Conservation (phyloP, 2,329 filamentous ascomycete genomes). For the Intubia oerlemansii region DNA sequence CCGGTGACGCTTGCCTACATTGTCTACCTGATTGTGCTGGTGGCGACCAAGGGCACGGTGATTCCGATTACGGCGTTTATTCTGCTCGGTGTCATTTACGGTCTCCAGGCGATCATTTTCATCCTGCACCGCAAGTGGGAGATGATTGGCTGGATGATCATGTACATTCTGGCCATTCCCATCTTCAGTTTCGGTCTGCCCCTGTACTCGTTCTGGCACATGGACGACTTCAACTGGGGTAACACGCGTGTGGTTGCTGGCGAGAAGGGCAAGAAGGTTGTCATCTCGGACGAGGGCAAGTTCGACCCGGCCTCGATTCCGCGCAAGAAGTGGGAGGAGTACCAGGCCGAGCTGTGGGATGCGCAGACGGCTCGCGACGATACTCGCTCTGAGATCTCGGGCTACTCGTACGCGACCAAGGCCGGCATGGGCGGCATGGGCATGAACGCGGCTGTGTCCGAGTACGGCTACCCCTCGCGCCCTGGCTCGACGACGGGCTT, state of each 20-base stretch:
- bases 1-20: conserved; percentile 84
- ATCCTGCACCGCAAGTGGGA: conserved; percentile 95
- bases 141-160: conserved; percentile 98
- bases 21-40: conserved; percentile 62
- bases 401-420: conserved; percentile 85
- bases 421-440: conserved; percentile 24
- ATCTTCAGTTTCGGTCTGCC: conserved; percentile 82
- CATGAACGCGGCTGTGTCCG: conserved; percentile 30
- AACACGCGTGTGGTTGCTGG: conserved; percentile 95
- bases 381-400: conserved; percentile 69
- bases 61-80: conserved; percentile 77
- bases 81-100: conserved; percentile 85
- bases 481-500: conserved; percentile 32
- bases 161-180: conserved; percentile 80
- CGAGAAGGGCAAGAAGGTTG: conserved; percentile 76
- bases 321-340: conserved; percentile 98
- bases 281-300: conserved; percentile 93
- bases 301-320: conserved; percentile 87
- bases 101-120: conserved; percentile 92
- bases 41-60: conserved; percentile 36
- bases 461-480: conserved; percentile 44
- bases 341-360: conserved; percentile 95
- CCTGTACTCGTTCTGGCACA: conserved; percentile 94
- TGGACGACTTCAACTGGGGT: conserved; percentile 99
- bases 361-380: conserved; percentile 71